Percentiles rank a stretch among this genome's conserved stretches.
Conservation (phyloP, 2,329 filamentous ascomycete species). For the Grosmannia huntii region DNA sequence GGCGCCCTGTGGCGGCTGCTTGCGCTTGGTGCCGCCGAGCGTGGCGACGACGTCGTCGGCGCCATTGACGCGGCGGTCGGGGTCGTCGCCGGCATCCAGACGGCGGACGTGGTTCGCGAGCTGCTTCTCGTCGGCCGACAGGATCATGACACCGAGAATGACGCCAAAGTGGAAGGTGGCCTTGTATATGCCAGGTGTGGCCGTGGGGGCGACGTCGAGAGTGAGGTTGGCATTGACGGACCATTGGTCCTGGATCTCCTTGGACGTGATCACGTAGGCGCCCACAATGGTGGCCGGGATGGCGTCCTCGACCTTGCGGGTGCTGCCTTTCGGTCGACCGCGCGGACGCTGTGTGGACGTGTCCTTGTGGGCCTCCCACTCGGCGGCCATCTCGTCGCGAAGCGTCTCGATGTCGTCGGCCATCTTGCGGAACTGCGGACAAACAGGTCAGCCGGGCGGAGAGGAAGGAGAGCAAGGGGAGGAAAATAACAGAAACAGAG, state of each 20-base stretch:
- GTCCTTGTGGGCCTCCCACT: slow-evolving; percentile 12
- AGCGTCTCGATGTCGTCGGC: slow-evolving; percentile 11
- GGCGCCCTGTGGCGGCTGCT: slow-evolving; percentile 10
- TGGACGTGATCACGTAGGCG: slow-evolving; percentile 16
- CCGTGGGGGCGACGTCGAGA: slow-evolving; percentile 15
- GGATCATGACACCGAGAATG: slow-evolving; percentile 18
- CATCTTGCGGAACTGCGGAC: slow-evolving; percentile 10
- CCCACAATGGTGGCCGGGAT: slow-evolving; percentile 13
- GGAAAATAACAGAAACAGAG: background rate
- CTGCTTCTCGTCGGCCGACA: slow-evolving; percentile 14
- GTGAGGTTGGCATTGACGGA: slow-evolving; percentile 15
- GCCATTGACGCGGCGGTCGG: slow-evolving; percentile 4
- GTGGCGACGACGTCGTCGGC: slow-evolving; percentile 3
- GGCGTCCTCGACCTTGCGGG: slow-evolving; percentile 10
- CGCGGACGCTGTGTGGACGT: slow-evolving; percentile 9
- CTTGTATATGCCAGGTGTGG: slow-evolving; percentile 16
- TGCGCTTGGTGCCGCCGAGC: slow-evolving; percentile 12
- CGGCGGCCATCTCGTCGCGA: slow-evolving; percentile 11
- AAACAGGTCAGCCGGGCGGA: background rate
- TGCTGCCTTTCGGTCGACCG: slow-evolving; percentile 14
- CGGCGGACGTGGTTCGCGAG: slow-evolving; percentile 15
- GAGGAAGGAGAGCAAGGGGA: background rate
- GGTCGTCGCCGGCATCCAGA: slow-evolving; percentile 13
- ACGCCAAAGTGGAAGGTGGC: slow-evolving; percentile 19
- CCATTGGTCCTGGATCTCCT: slow-evolving; percentile 15